Percentiles rank a stretch among this genome's conserved stretches.
phyloP scores from a whole-genome alignment of 371 early-diverging fungal species.

The Mucor plumbeus region DNA sequence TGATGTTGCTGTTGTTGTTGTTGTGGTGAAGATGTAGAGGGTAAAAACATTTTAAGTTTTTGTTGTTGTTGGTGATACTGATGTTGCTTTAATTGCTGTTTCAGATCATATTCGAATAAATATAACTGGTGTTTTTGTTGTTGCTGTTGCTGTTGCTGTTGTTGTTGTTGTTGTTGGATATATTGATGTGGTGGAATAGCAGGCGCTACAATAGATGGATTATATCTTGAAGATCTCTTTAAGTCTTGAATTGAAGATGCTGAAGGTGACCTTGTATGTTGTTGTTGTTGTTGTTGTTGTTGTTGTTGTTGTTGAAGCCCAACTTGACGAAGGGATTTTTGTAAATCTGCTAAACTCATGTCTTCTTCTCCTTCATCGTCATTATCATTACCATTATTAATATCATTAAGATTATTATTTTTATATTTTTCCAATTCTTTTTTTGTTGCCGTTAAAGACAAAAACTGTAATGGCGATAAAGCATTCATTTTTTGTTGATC shows the following conservation, averaged over 20 bases:
- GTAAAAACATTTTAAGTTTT: conserved; percentile 8
- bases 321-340: conserved; percentile 30
- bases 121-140: background rate
- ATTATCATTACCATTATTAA: background rate
- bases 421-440: background rate
- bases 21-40: background rate
- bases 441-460: conserved; percentile 8
- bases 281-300: conserved; percentile 7
- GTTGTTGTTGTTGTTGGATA: background rate
- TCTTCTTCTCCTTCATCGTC: conserved; percentile 39
- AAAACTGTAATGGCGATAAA: conserved; percentile 15
- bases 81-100: background rate
- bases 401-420: background rate
- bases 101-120: background rate
- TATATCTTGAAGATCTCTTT: conserved; percentile 12
- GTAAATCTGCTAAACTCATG: conserved; percentile 44
- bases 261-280: conserved; percentile 28
- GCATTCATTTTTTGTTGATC: conserved; percentile 11
- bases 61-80: conserved; percentile 1
- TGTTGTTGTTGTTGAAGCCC: conserved; percentile 12
- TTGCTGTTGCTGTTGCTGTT: background rate
- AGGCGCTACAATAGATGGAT: conserved; percentile 34
- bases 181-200: conserved; percentile 33
- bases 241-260: conserved; percentile 35
- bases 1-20: conserved; percentile 1